These are phyloP conservation scores for Eurotiales sp. DNA, from an alignment of 2,329 filamentous ascomycete species.

Conservation along the genomic window DNA sequence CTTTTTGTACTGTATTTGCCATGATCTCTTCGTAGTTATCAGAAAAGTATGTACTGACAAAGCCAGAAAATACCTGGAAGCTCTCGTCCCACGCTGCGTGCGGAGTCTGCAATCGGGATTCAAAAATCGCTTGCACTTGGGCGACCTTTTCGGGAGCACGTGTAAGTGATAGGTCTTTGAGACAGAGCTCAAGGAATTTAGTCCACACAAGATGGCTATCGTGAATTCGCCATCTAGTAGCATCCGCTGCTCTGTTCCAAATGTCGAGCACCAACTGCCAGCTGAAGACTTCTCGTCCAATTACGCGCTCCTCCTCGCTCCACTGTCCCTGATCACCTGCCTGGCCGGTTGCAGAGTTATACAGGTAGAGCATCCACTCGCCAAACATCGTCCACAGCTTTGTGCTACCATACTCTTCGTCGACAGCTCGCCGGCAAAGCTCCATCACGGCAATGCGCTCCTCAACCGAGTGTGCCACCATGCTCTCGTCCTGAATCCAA, in stretches of 20 bases:
- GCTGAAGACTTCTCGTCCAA: slow-evolving; percentile 58
- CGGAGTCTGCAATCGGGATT: slow-evolving; percentile 53
- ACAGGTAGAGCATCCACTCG: slow-evolving; percentile 57
- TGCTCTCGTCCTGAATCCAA: slow-evolving; percentile 60
- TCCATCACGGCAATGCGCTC: slow-evolving; percentile 59
- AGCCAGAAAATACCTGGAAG: slow-evolving; percentile 56
- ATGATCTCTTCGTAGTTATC: slow-evolving; percentile 56
- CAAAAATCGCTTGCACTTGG: slow-evolving; percentile 50
- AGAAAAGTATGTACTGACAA: slow-evolving; percentile 55
- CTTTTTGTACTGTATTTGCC: slow-evolving; percentile 50
- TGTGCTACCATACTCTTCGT: slow-evolving; percentile 59
- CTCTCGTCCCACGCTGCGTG: slow-evolving; percentile 60
- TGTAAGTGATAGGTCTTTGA: slow-evolving; percentile 49
- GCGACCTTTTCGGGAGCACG: slow-evolving; percentile 48
- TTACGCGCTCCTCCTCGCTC: slow-evolving; percentile 56
- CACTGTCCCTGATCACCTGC: slow-evolving; percentile 30
- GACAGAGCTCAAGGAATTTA: slow-evolving; percentile 53
- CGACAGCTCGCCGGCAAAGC: slow-evolving; percentile 56
- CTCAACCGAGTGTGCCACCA: slow-evolving; percentile 53
- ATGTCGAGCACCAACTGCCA: slow-evolving; percentile 54
- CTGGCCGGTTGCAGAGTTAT: slow-evolving; percentile 49
- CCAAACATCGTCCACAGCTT: slow-evolving; percentile 61
- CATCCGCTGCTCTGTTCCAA: slow-evolving; percentile 54
- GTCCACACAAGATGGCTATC: slow-evolving; percentile 62
- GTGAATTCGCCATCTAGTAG: slow-evolving; percentile 58